phyloP scores from a whole-genome alignment of 805 yeast species.

The Metschnikowia amazonensis region DNA sequence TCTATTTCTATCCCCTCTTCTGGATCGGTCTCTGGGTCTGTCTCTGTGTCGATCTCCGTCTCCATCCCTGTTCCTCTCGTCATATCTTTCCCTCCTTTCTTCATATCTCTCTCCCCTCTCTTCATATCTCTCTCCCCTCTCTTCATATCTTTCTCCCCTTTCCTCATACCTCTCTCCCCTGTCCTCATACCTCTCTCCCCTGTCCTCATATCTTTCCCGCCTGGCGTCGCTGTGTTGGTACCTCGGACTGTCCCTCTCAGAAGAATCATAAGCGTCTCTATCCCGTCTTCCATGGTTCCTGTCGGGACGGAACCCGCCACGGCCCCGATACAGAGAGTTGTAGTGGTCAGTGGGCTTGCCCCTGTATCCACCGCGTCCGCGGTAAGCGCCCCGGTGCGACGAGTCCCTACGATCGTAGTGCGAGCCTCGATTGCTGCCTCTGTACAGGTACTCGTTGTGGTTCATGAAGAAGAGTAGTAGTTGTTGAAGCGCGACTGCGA shows the following conservation, averaged over 20 bases:
- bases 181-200: not conserved
- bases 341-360: slow-evolving; percentile 19
- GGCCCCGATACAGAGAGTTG: slow-evolving; percentile 14
- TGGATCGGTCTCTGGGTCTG: no score
- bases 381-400: slow-evolving; percentile 9
- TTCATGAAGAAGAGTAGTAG: not conserved
- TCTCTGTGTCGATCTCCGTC: no score
- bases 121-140: not conserved
- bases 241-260: not conserved
- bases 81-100: no score
- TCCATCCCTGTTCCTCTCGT: no score
- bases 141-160: not conserved
- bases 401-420: slow-evolving; percentile 7
- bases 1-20: not conserved
- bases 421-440: slow-evolving; percentile 10
- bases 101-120: no score
- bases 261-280: not conserved
- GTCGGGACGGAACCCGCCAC: slow-evolving; percentile 14
- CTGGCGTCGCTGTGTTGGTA: not conserved
- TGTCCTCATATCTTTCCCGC: not conserved
- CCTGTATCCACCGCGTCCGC: slow-evolving; percentile 23
- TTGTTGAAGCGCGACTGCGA: not conserved
- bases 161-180: not conserved
- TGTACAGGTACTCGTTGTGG: slow-evolving; percentile 1
- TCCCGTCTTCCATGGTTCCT: not conserved